phyloP scores from a whole-genome alignment of 1,284 basidiomycete species.

The Boletus nobilissimus region DNA sequence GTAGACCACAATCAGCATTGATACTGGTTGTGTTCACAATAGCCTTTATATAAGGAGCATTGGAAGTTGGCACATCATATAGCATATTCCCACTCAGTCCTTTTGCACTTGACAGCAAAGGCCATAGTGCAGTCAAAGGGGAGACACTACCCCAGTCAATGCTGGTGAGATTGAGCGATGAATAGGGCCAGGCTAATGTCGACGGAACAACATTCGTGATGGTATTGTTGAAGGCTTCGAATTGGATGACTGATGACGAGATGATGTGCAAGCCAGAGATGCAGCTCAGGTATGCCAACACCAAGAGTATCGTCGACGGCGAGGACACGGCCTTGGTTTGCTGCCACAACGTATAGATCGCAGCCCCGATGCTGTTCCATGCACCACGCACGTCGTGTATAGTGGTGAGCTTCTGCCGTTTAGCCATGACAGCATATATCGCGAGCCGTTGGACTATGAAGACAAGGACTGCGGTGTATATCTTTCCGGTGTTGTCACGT shows the following conservation, averaged over 20 bases:
- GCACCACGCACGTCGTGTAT: conserved; percentile 32
- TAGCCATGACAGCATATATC: not conserved
- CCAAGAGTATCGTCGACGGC: not conserved
- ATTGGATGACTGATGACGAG: conserved; percentile 38
- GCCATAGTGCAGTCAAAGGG: conserved; percentile 3
- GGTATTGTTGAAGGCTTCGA: conserved; percentile 26
- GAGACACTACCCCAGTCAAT: conserved; percentile 23
- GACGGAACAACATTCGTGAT: conserved; percentile 5
- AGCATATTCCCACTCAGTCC: conserved; percentile 26
- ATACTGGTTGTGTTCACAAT: conserved; percentile 26
- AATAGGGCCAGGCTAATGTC: conserved; percentile 17
- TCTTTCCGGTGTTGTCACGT: conserved; percentile 2
- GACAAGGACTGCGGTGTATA: conserved; percentile 29
- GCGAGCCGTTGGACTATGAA: conserved; percentile 24
- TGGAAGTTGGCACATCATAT: conserved; percentile 25
- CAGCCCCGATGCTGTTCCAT: conserved; percentile 38
- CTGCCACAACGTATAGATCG: conserved; percentile 28
- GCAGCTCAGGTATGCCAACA: conserved; percentile 22
- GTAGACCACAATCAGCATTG: conserved; percentile 27
- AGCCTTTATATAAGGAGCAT: conserved; percentile 12
- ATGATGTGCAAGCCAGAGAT: conserved; percentile 33
- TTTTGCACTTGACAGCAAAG: conserved; percentile 14
- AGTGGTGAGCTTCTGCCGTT: conserved; percentile 28
- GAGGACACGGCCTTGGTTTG: conserved; percentile 27
- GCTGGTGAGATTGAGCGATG: not conserved